phyloP scores from a whole-genome alignment of 148 eudicot genomes.

The Cornus suecica region DNA sequence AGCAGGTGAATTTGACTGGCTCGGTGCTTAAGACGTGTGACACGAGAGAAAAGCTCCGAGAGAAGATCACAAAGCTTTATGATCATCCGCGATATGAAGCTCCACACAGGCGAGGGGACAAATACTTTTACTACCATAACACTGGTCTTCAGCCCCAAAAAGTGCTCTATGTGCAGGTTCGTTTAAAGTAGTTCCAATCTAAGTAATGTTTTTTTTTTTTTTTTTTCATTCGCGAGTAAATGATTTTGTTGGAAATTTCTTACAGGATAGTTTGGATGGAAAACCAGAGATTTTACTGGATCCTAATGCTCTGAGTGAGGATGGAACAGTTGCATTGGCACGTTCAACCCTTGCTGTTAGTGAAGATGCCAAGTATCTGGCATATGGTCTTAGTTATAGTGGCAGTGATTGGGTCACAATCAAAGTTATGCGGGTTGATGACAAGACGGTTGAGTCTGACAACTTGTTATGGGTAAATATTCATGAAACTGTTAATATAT shows the following conservation, averaged over 20 bases:
- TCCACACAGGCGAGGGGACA: constrained; percentile 64
- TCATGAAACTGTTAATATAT: not conserved
- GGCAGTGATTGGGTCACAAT: constrained; percentile 97
- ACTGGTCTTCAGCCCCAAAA: constrained; percentile 77
- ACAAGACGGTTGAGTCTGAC: constrained; percentile 46
- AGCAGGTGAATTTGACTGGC: constrained; percentile 64
- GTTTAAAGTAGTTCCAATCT: not conserved
- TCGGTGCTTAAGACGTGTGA: constrained; percentile 69
- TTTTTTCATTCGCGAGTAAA: too few species aligned
- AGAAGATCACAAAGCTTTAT: constrained; percentile 48
- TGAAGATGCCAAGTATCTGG: constrained; percentile 79
- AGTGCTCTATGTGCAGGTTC: constrained; percentile 79
- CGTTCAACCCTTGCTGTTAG: constrained; percentile 49
- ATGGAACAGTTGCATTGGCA: constrained; percentile 71
- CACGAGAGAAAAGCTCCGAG: constrained; percentile 55
- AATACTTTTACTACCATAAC: constrained; percentile 78
- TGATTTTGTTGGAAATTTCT: not conserved
- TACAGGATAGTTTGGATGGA: constrained; percentile 72
- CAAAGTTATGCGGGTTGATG: constrained; percentile 57
- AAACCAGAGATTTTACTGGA: constrained; percentile 75
- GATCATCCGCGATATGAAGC: constrained; percentile 67
- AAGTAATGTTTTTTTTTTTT: not conserved
- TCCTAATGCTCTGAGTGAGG: constrained; percentile 73
- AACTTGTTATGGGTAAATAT: constrained; percentile 70
- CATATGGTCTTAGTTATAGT: constrained; percentile 71